A percentile compares a stretch with the other conserved stretches of the same genome.
Conservation (phyloP, 1,284 basidiomycete species). For the Leucoagaricus sp. region DNA sequence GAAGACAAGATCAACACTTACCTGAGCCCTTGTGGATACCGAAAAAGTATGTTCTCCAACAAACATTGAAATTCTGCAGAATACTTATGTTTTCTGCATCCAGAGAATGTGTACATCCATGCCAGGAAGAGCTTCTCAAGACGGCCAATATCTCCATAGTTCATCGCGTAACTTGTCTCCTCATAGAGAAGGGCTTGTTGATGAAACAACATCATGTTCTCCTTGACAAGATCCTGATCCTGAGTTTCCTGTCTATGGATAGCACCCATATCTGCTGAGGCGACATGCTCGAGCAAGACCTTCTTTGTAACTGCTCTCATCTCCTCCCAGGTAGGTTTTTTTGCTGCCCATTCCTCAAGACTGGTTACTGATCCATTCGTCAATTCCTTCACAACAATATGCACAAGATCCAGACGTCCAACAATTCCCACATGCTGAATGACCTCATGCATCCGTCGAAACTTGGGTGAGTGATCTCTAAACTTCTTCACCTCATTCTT, state of each 20-base stretch:
- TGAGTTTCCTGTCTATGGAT: neutral
- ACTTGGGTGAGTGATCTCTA: conserved; percentile 29
- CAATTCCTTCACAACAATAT: conserved; percentile 21
- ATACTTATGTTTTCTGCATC: conserved; percentile 38
- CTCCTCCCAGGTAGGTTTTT: neutral
- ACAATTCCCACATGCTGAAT: conserved; percentile 30
- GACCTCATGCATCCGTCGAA: conserved; percentile 36
- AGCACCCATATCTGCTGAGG: neutral
- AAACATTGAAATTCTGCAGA: conserved; percentile 25
- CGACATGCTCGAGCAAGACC: neutral
- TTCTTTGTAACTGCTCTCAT: neutral
- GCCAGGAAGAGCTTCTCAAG: conserved; percentile 29
- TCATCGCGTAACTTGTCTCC: conserved; percentile 32
- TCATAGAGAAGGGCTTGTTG: conserved; percentile 35
- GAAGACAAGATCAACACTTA: conserved; percentile 14
- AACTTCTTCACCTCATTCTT: no score
- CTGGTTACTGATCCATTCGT: conserved; percentile 28
- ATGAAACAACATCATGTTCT: conserved; percentile 20
- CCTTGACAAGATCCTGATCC: neutral
- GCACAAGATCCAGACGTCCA: conserved; percentile 27
- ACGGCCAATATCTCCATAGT: conserved; percentile 36
- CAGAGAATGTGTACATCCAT: conserved; percentile 34
- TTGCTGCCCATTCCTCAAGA: neutral
- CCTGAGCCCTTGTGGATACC: conserved; percentile 30
- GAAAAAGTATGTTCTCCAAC: conserved; percentile 28